phyloP scores from a whole-genome alignment of 2,329 filamentous ascomycete species.

The Peltaster fructicola region DNA sequence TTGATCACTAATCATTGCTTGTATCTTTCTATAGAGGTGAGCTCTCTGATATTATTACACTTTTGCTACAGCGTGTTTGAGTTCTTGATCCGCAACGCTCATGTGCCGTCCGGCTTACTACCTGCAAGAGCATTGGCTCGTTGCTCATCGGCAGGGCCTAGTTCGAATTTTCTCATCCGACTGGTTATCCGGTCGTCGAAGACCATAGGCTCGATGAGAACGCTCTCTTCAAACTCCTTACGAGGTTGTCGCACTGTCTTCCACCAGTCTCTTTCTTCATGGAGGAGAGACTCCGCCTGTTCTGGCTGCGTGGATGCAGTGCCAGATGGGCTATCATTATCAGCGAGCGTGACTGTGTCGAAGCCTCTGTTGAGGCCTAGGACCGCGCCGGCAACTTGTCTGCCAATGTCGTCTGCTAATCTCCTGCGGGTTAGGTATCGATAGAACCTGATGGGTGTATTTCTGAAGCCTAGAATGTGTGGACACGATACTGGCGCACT shows the following conservation, averaged over 20 bases:
- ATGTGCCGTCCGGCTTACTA: too few relatives aligned
- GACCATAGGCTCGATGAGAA: conserved; percentile 59
- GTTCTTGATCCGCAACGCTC: too few relatives aligned
- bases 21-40: too few relatives aligned
- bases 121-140: conserved; percentile 33
- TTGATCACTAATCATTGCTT: too few relatives aligned
- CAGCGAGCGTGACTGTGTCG: conserved; percentile 10
- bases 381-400: conserved; percentile 72
- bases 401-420: conserved; percentile 75
- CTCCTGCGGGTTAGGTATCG: conserved; percentile 73
- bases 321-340: conserved; percentile 11
- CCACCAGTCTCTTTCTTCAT: conserved; percentile 69
- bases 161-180: conserved; percentile 65
- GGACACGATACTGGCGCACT: conserved; percentile 60
- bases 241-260: conserved; percentile 48
- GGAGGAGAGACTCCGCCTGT: conserved; percentile 44
- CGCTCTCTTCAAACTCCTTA: conserved; percentile 35
- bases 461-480: conserved; percentile 80
- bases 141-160: conserved; percentile 51
- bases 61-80: too few relatives aligned
- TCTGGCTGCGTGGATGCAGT: conserved; percentile 32
- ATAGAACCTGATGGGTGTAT: conserved; percentile 70
- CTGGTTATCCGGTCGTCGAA: conserved; percentile 58
- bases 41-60: too few relatives aligned
- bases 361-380: conserved; percentile 40